Evolutionary conservation across 1,284 basidiomycete species (phyloP), one percentile per base, ranked within the genome.

Genomic region (Sporisorium sorghi): DNA sequence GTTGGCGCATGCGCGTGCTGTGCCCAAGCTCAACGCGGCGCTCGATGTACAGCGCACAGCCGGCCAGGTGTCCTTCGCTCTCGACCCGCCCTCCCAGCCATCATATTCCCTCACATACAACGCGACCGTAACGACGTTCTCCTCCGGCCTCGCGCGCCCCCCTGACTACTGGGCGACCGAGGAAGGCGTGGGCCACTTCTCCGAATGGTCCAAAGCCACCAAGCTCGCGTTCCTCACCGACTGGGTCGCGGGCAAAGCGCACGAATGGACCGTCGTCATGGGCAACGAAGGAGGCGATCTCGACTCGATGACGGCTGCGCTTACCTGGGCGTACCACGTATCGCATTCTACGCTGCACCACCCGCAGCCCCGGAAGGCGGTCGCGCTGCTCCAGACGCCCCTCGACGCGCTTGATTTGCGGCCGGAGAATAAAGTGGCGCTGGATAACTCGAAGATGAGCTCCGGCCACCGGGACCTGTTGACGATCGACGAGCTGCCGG

Each of bases 221-320:
- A 85, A 85, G 69, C 75, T 62, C 5, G 59, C 75, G 23, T 85
- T 85, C 55, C 54, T 85, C 24, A 21, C 58, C 11, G 85, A 81
- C 32, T 59, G 84, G 46, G 54, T 61, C 0, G 28, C 54, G 12
- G 81, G 77, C 44, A 78, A 76, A n/a, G 76, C 65, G 0, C 7
- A 37, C 19, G 82, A 85, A 23, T 85, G 85, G 85, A 73, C 78
- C 33, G 47, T 85, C 3, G 85, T 85, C 3, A 82, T 85, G 83
- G 85, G 85, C 17, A 85, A 85, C 63, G 85, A 85, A 58, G 85
- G 80, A 19, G 83, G 81, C 6, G 85, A 85, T 56, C 68, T 82
- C 19, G 85, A 85, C 61, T 77, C 73, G 9, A 81, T 84, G 80
- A 69, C 81, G 3, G 61, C 77, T 0, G 81, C 82, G 1, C 58